Conservation (phyloP, 352 stramenopile species). For the Plasmopara muralis region DNA sequence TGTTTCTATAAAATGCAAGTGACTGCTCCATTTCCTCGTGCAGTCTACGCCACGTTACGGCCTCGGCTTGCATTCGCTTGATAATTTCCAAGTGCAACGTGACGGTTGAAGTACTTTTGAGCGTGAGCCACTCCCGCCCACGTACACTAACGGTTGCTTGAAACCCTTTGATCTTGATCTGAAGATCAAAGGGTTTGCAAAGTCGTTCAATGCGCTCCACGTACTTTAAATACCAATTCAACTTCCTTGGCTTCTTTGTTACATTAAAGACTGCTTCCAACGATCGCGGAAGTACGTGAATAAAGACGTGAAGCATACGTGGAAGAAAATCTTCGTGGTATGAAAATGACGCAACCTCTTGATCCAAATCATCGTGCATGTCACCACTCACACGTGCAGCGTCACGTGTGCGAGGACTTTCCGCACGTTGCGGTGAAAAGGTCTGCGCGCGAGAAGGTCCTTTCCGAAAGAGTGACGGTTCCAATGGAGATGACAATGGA, state of each 20-base stretch:
- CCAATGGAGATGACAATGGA: conserved; percentile 12
- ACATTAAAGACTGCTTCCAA: conserved; percentile 51
- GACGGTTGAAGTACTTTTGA: conserved; percentile 36
- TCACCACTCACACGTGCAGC: conserved; percentile 2
- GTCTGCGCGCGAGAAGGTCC: conserved; percentile 4
- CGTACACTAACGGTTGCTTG: conserved; percentile 36
- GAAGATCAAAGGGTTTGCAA: conserved; percentile 29
- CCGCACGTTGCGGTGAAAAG: conserved; percentile 2
- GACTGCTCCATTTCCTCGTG: conserved; percentile 33
- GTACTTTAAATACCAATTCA: conserved; percentile 68
- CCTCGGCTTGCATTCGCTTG: conserved; percentile 34
- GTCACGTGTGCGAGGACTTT: conserved; percentile 14
- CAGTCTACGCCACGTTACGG: conserved; percentile 39
- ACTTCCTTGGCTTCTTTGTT: conserved; percentile 64
- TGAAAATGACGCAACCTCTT: conserved; percentile 38
- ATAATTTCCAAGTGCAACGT: conserved; percentile 44
- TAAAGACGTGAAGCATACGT: conserved; percentile 46
- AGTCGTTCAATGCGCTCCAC: conserved; percentile 39
- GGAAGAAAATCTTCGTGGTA: conserved; percentile 41
- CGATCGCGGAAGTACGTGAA: conserved; percentile 40
- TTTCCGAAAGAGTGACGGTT: conserved; percentile 16
- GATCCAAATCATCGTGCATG: conserved; percentile 11
- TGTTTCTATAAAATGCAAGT: conserved; percentile 14
- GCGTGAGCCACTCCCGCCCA: conserved; percentile 42
- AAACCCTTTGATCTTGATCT: conserved; percentile 34